Conservation (phyloP, 2,329 filamentous ascomycete species). For the Hypocrella siamensis region DNA sequence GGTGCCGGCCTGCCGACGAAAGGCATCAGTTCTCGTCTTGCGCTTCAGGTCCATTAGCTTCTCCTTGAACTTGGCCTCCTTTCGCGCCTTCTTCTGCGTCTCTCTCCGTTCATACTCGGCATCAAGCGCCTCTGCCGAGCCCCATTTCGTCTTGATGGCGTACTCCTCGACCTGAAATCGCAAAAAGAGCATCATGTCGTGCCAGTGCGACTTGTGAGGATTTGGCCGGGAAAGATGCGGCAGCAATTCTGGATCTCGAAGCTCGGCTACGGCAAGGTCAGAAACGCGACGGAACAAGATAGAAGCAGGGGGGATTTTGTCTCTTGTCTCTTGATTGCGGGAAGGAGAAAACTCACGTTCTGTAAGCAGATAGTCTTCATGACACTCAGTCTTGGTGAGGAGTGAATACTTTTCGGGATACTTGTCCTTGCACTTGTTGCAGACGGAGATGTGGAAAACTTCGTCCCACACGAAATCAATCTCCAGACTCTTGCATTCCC, state of each 20-base stretch:
- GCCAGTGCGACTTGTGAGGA: conserved; percentile 90
- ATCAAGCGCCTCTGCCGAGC: conserved; percentile 69
- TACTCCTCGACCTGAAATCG: conserved; percentile 91
- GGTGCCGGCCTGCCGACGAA: conserved; percentile 52
- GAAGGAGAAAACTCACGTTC: conserved; percentile 46
- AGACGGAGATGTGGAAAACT: conserved; percentile 60
- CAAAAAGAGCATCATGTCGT: conserved; percentile 97
- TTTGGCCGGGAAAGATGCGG: conserved; percentile 84
- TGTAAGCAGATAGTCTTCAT: conserved; percentile 87
- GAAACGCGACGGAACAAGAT: too few relatives aligned
- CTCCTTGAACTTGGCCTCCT: conserved; percentile 81
- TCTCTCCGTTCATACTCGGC: conserved; percentile 74
- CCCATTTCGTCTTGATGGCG: conserved; percentile 83
- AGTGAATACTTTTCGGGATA: conserved; percentile 85
- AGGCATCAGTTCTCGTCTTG: conserved; percentile 81
- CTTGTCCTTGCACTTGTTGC: conserved; percentile 75
- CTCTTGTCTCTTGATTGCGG: conserved; percentile 68
- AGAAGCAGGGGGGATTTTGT: conserved; percentile 74
- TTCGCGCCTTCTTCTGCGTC: conserved; percentile 64
- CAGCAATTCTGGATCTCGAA: conserved; percentile 75
- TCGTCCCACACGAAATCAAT: conserved; percentile 96
- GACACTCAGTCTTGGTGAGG: conserved; percentile 90
- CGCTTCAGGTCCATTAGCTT: conserved; percentile 86
- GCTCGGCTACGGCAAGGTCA: conserved; percentile 44
- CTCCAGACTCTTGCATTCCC: conserved; percentile 69